Evolutionary conservation across 2,329 filamentous ascomycete species (phyloP).

Genomic region (Sporothrix pallida): DNA sequence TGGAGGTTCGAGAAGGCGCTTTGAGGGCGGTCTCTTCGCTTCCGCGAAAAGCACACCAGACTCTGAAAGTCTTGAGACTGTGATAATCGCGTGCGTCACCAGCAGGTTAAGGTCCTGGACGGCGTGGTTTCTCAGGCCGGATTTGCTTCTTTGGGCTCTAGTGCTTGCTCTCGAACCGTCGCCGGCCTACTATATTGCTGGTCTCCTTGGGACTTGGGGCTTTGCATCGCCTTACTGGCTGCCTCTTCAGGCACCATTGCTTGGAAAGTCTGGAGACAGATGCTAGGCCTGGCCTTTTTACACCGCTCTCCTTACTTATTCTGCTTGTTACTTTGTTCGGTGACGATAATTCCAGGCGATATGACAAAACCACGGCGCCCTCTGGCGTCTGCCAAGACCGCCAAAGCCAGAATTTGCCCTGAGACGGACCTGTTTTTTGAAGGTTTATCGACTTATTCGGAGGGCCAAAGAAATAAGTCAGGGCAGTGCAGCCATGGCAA

Average conservation of each 20-base stretch:
- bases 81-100: no score
- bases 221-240: not conserved
- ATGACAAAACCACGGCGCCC: conserved; percentile 9
- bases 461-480: no score
- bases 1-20: no score
- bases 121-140: conserved; percentile 2
- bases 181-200: not conserved
- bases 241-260: not conserved
- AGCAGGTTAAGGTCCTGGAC: not conserved
- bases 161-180: not conserved
- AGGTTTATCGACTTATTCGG: no score
- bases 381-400: conserved; percentile 10
- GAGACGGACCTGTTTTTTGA: not conserved
- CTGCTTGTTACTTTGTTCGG: not conserved
- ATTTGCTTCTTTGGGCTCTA: conserved; percentile 7
- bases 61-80: not conserved
- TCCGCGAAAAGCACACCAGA: not conserved
- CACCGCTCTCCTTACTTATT: not conserved
- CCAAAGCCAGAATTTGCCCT: not conserved
- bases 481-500: conserved; percentile 24
- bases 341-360: not conserved
- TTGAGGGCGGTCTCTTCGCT: not conserved
- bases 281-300: not conserved
- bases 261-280: not conserved
- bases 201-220: no score